A percentile compares a stretch with the other conserved stretches of the same genome.
phyloP scores from a whole-genome alignment of 2,329 filamentous ascomycete species.

The Ophiostoma perfectum region DNA sequence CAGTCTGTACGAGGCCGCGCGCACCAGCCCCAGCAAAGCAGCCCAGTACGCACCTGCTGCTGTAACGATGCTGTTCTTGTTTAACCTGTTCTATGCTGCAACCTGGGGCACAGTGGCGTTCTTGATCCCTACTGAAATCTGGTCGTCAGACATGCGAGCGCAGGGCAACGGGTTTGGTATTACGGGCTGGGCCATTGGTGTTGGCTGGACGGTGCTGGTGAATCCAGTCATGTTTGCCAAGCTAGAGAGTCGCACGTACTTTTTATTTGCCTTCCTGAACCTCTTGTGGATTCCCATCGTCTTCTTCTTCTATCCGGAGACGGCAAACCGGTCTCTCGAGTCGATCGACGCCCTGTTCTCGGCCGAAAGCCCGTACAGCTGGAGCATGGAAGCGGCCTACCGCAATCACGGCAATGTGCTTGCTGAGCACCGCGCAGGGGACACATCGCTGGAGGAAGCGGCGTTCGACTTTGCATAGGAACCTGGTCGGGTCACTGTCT shows the following conservation, averaged over 20 bases:
- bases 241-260: constrained; percentile 45
- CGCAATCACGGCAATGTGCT: constrained; percentile 24
- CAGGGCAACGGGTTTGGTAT: constrained; percentile 56
- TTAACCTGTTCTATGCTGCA: constrained; percentile 47
- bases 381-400: constrained; percentile 25
- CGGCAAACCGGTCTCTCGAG: constrained; percentile 43
- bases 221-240: constrained; percentile 48
- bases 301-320: constrained; percentile 44
- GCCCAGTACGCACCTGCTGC: constrained; percentile 41
- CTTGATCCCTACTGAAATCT: constrained; percentile 51
- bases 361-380: constrained; percentile 39
- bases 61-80: constrained; percentile 45
- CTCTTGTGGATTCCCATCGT: constrained; percentile 47
- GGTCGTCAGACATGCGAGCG: constrained; percentile 51
- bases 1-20: constrained; percentile 40
- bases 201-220: constrained; percentile 49
- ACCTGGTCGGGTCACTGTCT: not conserved
- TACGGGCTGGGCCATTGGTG: constrained; percentile 54
- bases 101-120: constrained; percentile 47
- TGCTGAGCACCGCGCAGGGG: constrained; percentile 21
- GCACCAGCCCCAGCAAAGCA: constrained; percentile 34
- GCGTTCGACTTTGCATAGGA: not conserved
- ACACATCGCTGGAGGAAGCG: constrained; percentile 40
- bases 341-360: constrained; percentile 48
- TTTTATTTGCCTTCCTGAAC: constrained; percentile 48